These are phyloP conservation scores for Scutellaria barbata DNA, from an alignment of 257 asterid genomes.

Conservation along the genomic window DNA sequence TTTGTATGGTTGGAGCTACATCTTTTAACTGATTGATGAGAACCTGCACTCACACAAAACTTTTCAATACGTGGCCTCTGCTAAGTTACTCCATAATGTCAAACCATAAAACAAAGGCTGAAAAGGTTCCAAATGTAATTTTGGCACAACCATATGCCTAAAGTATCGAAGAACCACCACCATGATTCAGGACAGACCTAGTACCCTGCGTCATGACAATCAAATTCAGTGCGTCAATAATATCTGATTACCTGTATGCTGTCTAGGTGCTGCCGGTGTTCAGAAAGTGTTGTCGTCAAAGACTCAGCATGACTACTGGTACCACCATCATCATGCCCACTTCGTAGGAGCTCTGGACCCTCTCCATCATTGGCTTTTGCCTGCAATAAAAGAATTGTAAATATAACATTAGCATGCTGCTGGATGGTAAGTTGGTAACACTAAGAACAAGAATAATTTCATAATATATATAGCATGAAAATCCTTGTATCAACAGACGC, in stretches of 20 bases:
- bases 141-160: slow-evolving; percentile 32
- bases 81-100: slow-evolving; percentile 31
- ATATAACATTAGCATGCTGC: slow-evolving; percentile 29
- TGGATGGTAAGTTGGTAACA: neutral
- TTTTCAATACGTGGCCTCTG: slow-evolving; percentile 16
- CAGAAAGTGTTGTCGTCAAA: slow-evolving; percentile 84
- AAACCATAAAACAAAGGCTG: slow-evolving; percentile 5
- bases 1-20: slow-evolving; percentile 93
- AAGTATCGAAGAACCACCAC: slow-evolving; percentile 28
- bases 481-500: neutral
- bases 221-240: slow-evolving; percentile 24
- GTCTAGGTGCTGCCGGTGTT: slow-evolving; percentile 90
- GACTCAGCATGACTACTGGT: slow-evolving; percentile 90
- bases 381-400: slow-evolving; percentile 46
- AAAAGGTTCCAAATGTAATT: slow-evolving; percentile 17
- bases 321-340: slow-evolving; percentile 71
- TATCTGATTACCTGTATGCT: slow-evolving; percentile 82
- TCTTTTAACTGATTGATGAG: slow-evolving; percentile 96
- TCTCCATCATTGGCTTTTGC: slow-evolving; percentile 93
- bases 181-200: slow-evolving; percentile 5
- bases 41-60: slow-evolving; percentile 60
- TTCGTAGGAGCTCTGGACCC: slow-evolving; percentile 92
- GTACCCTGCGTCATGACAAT: slow-evolving; percentile 19
- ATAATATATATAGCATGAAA: neutral
- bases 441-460: slow-evolving; percentile 6